phyloP scores from a whole-genome alignment of 1,284 basidiomycete species.

The Crepidotus sp. region DNA sequence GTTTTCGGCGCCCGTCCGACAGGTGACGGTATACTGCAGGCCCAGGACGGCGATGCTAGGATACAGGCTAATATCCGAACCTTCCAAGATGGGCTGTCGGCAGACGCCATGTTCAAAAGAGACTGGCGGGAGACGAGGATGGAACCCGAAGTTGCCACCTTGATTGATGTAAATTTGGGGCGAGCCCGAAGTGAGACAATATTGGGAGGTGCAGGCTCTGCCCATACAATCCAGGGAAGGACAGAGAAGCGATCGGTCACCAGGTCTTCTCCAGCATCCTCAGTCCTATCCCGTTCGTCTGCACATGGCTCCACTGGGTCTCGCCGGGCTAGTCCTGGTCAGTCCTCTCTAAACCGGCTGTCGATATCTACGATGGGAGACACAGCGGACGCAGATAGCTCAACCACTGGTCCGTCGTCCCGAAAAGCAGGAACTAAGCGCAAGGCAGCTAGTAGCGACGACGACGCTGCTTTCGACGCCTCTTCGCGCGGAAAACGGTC shows the following conservation, averaged over 20 bases:
- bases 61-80: constrained; percentile 39
- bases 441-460: constrained; percentile 30
- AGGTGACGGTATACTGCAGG: constrained; percentile 43
- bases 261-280: constrained; percentile 39
- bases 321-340: constrained; percentile 36
- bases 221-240: constrained; percentile 4
- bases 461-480: constrained; percentile 37
- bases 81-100: constrained; percentile 55
- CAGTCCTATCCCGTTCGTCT: constrained; percentile 40
- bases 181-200: constrained; percentile 5
- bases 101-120: constrained; percentile 57
- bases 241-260: constrained; percentile 15
- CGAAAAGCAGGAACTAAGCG: constrained; percentile 33
- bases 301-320: constrained; percentile 29
- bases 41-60: constrained; percentile 25
- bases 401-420: constrained; percentile 20
- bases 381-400: constrained; percentile 33
- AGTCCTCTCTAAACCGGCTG: constrained; percentile 25
- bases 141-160: constrained; percentile 25
- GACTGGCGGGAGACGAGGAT: constrained; percentile 65
- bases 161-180: constrained; percentile 10
- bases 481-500: constrained; percentile 26
- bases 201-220: constrained; percentile 6
- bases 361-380: constrained; percentile 35
- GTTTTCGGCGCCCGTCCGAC: constrained; percentile 56